Evolutionary conservation across 2,329 filamentous ascomycete species (phyloP).

Genomic region (Pseudocercospora fuligena): DNA sequence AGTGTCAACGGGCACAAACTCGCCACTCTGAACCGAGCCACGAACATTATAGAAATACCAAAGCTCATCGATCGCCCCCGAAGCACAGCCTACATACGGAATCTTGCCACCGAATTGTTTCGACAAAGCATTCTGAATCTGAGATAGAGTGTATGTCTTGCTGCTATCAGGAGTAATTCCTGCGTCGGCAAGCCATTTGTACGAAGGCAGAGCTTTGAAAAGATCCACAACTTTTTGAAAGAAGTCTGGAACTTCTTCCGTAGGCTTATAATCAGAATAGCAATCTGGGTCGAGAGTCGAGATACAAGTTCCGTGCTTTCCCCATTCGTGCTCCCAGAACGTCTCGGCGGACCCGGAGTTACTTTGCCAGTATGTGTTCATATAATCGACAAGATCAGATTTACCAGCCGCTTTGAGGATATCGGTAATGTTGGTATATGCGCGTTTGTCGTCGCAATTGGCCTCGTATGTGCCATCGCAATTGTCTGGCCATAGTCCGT

Average conservation of each 20-base stretch:
- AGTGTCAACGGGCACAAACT: conserved; percentile 60
- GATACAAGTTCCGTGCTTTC: conserved; percentile 75
- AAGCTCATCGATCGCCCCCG: conserved; percentile 56
- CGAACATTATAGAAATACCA: conserved; percentile 69
- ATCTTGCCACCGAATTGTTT: conserved; percentile 58
- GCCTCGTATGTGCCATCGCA: conserved; percentile 73
- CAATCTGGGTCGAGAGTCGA: conserved; percentile 69
- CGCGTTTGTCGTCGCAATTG: conserved; percentile 66
- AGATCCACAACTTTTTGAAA: conserved; percentile 69
- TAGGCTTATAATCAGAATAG: conserved; percentile 62
- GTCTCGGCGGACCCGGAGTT: conserved; percentile 65
- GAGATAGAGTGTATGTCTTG: conserved; percentile 62
- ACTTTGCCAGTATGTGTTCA: conserved; percentile 75
- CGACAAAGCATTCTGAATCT: conserved; percentile 64
- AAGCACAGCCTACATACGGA: conserved; percentile 64
- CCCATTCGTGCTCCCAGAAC: conserved; percentile 73
- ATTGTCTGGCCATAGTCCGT: conserved; percentile 64
- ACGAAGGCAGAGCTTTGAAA: conserved; percentile 70
- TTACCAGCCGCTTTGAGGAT: conserved; percentile 63
- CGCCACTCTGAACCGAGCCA: conserved; percentile 63
- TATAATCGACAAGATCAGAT: conserved; percentile 65
- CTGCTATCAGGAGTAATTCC: conserved; percentile 62
- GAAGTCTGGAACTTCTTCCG: conserved; percentile 70
- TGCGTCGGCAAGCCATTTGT: conserved; percentile 64
- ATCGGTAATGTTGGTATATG: conserved; percentile 67